Evolutionary conservation across 768 basidiomycete genomes (phyloP), one percentile per base, ranked within the genome.

Genomic region (Hygrocybe punicea): DNA sequence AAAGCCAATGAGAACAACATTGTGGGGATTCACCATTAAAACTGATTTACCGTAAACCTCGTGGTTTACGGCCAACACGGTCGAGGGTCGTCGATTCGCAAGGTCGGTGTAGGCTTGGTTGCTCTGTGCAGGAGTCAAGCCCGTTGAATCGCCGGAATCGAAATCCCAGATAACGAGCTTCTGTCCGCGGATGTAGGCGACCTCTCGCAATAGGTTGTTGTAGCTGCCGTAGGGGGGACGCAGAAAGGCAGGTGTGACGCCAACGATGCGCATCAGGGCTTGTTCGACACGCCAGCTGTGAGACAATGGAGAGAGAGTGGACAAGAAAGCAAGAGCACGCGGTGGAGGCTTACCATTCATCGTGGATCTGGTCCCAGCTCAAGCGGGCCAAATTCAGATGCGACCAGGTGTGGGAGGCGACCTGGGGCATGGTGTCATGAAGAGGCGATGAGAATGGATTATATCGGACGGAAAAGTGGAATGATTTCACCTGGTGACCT

Each of bases 341-440:
- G 69, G 33, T 63, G 35, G 14, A 63, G 62, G 25, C 77, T 73
- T 76, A 53, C 75, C 79, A 76, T 59, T 80, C 74, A 55, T 76
- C 67, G 42, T 79, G 76, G 42, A 79, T 63, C 55, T 72, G 60
- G 56, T 70, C 65, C 62, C 63, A 65, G 19, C 65, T 63, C 34
- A 80, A n/a, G n/a, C n/a, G n/a, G n/a, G n/a, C n/a, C n/a, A n/a
- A 63, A 2, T 58, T 79, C 80, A 81, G 21, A 78, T n/a, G n/a
- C n/a, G n/a, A n/a, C n/a, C n/a, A n/a, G n/a, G n/a, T 79, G 60
- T 81, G 80, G n/a, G 78, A 78, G 5, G 68, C 78, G 49, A 80
- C 61, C 62, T 76, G 73, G n/a, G n/a, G n/a, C n/a, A n/a, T n/a
- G n/a, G 58, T 8, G 29, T 29, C 29, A 29, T 7, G 39, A 10